Evolutionary conservation across 208 protist species (phyloP).

Genomic region (Leptomonas seymouri): DNA sequence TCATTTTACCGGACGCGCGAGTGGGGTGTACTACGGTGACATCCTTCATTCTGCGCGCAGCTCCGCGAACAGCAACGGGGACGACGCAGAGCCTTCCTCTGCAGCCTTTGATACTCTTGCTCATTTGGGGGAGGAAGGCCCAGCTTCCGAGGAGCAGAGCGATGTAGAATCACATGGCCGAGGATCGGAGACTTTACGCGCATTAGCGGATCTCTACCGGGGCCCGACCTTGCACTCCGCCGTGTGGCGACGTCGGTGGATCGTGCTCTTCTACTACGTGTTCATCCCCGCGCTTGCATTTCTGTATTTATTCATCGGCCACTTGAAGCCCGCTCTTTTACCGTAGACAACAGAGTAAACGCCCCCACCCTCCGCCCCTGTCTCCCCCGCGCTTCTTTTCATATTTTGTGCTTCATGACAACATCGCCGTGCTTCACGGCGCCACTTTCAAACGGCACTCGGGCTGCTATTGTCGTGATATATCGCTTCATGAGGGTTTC

Average conservation of each 20-base stretch:
- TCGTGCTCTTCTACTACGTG: constrained; percentile 24
- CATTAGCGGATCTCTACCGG: background rate
- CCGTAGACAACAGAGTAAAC: no score
- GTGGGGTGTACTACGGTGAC: constrained; percentile 62
- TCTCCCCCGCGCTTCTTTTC: background rate
- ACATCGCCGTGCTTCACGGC: no score
- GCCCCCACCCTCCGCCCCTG: no score
- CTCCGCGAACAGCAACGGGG: background rate
- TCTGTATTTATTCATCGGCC: background rate
- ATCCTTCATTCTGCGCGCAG: constrained; percentile 27
- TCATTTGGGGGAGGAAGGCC: no score
- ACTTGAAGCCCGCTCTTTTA: background rate
- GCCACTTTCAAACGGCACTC: no score
- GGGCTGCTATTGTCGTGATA: no score
- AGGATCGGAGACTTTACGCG: background rate
- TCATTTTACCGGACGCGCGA: constrained; percentile 46
- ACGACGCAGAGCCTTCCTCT: background rate
- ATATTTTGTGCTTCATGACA: no score
- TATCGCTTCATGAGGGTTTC: no score
- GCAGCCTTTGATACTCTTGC: no score
- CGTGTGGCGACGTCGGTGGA: constrained; percentile 17
- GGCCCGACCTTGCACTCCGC: constrained; percentile 9
- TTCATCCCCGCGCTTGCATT: background rate
- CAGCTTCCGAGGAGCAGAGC: no score
- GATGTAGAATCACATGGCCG: no score